Evolutionary conservation across 129 eudicot species (phyloP), one percentile per base, ranked within the genome.

Genomic region (Arctium lappa): DNA sequence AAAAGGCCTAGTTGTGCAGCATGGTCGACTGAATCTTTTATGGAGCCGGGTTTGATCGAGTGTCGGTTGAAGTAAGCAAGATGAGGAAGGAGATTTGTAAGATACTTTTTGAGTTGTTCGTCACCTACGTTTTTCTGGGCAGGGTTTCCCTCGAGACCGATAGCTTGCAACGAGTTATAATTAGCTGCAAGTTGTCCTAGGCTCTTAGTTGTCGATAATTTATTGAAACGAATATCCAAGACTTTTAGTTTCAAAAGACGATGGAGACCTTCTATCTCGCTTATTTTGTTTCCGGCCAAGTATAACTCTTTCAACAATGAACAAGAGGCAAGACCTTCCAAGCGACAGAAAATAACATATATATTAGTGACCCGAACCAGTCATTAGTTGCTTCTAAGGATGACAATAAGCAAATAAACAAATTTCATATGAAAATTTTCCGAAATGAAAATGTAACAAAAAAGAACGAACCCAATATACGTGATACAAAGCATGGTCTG

Each of bases 131-230:
- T 95, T 74, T 91, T 95, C 80, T 91, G 98, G 66, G 98, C 97
- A 7, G 99, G 99, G 83, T 95, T 95, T 38, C 99, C 99, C 89
- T 95, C 99, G 33, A 95, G 79, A 88, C 99, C 91, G 32, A 95
- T 87, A 82, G 98, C 98, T 84, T 93, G 99, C 76, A 95, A 86
- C 69, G 97, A 95, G 76, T 82, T 90, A 88, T 90, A 93, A 83
- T 95, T 95, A 1, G 99, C 97, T 8, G 99, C 99, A 16, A 92
- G 97, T 22, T 92, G 97, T 40, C 97, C 94, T 0, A 90, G 77
- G 89, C 79, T 81, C 82, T 92, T 92, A 42, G 94, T 71, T 1
- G 97, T 90, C 8, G 97, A 90, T 27, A 92, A 83, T 80, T 92
- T 92, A 89, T 90, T 92, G 94, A 88, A 92, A 31, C 97, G 91